phyloP scores from a whole-genome alignment of 352 stramenopile species.

The Vaucheria bursata region DNA sequence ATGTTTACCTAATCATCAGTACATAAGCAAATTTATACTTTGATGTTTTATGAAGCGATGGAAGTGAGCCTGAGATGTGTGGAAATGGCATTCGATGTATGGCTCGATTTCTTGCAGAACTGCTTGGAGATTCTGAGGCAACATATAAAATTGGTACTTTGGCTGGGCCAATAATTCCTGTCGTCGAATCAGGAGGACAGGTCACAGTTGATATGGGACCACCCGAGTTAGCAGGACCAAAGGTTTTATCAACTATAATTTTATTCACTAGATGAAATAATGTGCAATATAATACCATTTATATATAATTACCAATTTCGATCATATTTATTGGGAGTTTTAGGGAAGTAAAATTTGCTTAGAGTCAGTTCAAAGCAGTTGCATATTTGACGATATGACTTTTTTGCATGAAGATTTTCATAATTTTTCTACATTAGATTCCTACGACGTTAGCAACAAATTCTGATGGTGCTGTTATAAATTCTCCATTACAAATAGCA shows the following conservation, averaged over 20 bases:
- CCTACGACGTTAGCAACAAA: constrained; percentile 60
- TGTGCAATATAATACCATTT: too few relatives aligned
- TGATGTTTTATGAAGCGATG: constrained; percentile 10
- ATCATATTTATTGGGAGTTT: too few relatives aligned
- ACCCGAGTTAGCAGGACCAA: constrained; percentile 51
- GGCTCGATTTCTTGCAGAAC: constrained; percentile 65
- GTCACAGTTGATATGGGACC: constrained; percentile 74
- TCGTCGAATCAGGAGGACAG: constrained; percentile 56
- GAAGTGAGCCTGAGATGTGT: constrained; percentile 68
- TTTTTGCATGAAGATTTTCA: background rate
- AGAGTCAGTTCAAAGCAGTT: background rate
- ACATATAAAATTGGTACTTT: constrained; percentile 65
- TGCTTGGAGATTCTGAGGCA: constrained; percentile 54
- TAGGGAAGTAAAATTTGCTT: too few relatives aligned
- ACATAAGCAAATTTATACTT: too few relatives aligned
- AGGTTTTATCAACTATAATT: too few relatives aligned
- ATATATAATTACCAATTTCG: too few relatives aligned
- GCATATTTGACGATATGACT: background rate
- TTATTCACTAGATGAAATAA: too few relatives aligned
- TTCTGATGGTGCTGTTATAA: constrained; percentile 56
- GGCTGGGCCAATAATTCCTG: constrained; percentile 63
- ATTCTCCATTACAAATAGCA: constrained; percentile 55
- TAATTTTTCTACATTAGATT: constrained; percentile 53
- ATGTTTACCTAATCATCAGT: too few relatives aligned
- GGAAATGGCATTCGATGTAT: constrained; percentile 75